Evolutionary conservation across 2,329 filamentous ascomycete genomes (phyloP).

Genomic region (Cytospora schulzeri): DNA sequence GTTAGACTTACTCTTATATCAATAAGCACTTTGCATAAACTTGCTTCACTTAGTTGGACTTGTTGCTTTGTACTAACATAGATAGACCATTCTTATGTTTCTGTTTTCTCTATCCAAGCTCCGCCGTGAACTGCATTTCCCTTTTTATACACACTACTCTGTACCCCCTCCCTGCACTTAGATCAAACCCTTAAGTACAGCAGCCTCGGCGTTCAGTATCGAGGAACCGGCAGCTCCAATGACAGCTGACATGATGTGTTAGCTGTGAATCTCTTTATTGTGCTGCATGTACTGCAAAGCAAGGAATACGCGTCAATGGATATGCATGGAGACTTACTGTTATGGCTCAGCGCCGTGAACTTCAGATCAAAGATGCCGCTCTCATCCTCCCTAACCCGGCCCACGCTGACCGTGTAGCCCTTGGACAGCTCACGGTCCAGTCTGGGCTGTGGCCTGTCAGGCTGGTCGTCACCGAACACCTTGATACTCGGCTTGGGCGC

Average conservation of each 20-base stretch:
- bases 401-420: conserved; percentile 90
- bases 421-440: conserved; percentile 82
- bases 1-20: background rate
- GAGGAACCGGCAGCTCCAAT: conserved; percentile 96
- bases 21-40: background rate
- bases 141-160: background rate
- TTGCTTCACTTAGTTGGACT: no score
- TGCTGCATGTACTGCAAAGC: background rate
- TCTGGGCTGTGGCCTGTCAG: conserved; percentile 87
- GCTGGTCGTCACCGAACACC: conserved; percentile 74
- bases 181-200: conserved; percentile 84
- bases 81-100: background rate
- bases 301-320: background rate
- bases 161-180: conserved; percentile 38
- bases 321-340: conserved; percentile 51
- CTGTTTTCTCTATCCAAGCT: conserved; percentile 14
- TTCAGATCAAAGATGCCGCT: conserved; percentile 91
- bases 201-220: conserved; percentile 91
- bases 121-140: background rate
- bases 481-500: conserved; percentile 80
- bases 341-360: conserved; percentile 90
- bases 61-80: background rate
- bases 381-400: conserved; percentile 81
- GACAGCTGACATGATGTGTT: conserved; percentile 57
- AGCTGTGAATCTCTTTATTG: conserved; percentile 28